Evolutionary conservation across 805 yeast species (phyloP).

Genomic region (Barnettozyma vustinii): DNA sequence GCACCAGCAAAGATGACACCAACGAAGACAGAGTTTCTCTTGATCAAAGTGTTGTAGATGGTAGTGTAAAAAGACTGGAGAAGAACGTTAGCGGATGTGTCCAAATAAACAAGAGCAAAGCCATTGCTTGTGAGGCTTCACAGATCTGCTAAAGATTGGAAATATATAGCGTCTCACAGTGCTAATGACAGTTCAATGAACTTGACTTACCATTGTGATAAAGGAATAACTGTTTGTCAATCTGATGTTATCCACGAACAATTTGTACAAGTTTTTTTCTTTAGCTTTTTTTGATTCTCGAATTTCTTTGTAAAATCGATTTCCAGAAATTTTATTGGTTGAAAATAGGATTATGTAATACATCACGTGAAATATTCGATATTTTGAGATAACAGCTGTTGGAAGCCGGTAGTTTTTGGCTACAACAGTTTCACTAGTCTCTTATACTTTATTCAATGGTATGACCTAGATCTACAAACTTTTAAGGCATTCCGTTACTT

Average conservation of each 20-base stretch:
- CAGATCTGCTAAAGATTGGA: neutral
- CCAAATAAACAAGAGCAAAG: neutral
- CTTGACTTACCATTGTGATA: conserved; percentile 3
- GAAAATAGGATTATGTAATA: neutral
- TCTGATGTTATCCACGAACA: neutral
- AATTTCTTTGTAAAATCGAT: conserved; percentile 14
- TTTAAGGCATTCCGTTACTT: no score
- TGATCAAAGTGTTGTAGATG: conserved; percentile 63
- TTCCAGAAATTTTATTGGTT: conserved; percentile 15
- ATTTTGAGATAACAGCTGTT: neutral
- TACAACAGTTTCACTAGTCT: no score
- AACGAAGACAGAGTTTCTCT: conserved; percentile 88
- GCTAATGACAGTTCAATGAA: neutral
- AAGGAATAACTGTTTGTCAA: neutral
- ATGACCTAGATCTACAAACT: no score
- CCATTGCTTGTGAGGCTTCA: neutral
- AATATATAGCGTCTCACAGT: neutral
- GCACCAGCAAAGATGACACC: conserved; percentile 80
- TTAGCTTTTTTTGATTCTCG: conserved; percentile 9
- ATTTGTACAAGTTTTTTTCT: neutral
- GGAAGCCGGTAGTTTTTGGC: conserved; percentile 1
- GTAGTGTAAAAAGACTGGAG: conserved; percentile 38
- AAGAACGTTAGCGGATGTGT: neutral
- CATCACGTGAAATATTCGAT: neutral
- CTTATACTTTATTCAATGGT: no score